A percentile compares a stretch with the other conserved stretches of the same genome.
These are phyloP conservation scores for Rutidosis leptorrhynchoides DNA, from an alignment of 129 eudicot genomes.

Conservation along the genomic window DNA sequence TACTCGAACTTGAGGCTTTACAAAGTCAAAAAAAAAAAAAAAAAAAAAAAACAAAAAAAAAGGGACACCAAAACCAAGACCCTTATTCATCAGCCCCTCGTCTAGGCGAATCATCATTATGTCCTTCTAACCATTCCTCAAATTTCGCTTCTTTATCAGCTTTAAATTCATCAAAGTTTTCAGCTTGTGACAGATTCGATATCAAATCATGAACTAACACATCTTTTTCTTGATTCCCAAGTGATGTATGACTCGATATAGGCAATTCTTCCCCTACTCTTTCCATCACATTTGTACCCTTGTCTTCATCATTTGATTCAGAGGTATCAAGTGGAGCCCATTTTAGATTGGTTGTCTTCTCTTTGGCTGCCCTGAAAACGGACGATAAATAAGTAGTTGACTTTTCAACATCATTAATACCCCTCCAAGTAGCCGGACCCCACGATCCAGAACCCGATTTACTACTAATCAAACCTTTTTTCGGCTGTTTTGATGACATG, in stretches of 20 bases:
- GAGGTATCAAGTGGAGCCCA: slow-evolving; percentile 45
- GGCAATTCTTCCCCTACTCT: slow-evolving; percentile 37
- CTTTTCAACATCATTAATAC: too few relatives aligned
- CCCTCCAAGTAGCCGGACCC: too few relatives aligned
- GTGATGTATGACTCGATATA: slow-evolving; percentile 32
- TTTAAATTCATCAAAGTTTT: slow-evolving; percentile 58
- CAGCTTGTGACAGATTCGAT: slow-evolving; percentile 30
- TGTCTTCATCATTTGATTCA: slow-evolving; percentile 28
- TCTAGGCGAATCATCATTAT: slow-evolving; percentile 19
- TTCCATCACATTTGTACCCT: slow-evolving; percentile 21
- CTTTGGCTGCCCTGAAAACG: slow-evolving; percentile 53
- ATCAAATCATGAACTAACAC: slow-evolving; percentile 29
- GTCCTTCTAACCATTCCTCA: slow-evolving; percentile 75
- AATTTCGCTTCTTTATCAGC: slow-evolving; percentile 75
- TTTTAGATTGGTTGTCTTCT: slow-evolving; percentile 45
- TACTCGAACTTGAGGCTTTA: slow-evolving; percentile 10
- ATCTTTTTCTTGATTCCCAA: slow-evolving; percentile 35
- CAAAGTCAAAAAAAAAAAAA: background rate
- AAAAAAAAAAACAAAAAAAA: too few relatives aligned
- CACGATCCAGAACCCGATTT: too few relatives aligned
- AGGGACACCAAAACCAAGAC: slow-evolving; percentile 15
- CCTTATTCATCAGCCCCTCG: slow-evolving; percentile 21
- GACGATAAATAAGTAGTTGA: slow-evolving; percentile 44
- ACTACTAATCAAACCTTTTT: too few relatives aligned
- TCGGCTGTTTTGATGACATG: slow-evolving; percentile 63